Conservation (phyloP, 306 rosid species). For the Castanea sativa region DNA sequence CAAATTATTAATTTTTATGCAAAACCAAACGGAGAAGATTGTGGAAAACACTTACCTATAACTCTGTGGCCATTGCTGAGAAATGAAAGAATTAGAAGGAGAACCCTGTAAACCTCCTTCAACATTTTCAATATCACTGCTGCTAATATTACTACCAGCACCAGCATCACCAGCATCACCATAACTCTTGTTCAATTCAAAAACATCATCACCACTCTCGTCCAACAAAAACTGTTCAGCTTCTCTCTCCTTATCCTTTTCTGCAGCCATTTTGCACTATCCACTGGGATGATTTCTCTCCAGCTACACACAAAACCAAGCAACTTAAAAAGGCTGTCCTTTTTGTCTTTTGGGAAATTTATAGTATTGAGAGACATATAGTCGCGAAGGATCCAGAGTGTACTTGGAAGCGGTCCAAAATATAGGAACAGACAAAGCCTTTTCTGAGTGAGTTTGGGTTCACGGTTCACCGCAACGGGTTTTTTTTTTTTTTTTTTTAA, state of each 20-base stretch:
- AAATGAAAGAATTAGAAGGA: constrained; percentile 30
- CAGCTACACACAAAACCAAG: not conserved
- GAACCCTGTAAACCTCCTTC: constrained; percentile 13
- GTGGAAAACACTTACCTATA: constrained; percentile 39
- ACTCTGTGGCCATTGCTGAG: constrained; percentile 85
- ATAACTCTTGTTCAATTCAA: constrained; percentile 31
- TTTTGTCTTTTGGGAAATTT: not conserved
- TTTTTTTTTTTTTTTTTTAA: too few species aligned
- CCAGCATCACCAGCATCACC: constrained; percentile 20
- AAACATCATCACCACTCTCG: constrained; percentile 28
- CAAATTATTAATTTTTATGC: not conserved
- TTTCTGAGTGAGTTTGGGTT: too few species aligned
- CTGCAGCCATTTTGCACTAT: not conserved
- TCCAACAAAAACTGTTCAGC: constrained; percentile 30
- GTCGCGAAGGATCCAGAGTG: too few species aligned
- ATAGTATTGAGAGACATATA: too few species aligned
- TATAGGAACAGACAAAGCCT: too few species aligned
- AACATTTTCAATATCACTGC: constrained; percentile 9
- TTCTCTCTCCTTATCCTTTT: constrained; percentile 17
- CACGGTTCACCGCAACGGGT: too few species aligned
- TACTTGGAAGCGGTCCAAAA: too few species aligned
- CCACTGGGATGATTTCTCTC: not conserved
- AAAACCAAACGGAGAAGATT: not conserved
- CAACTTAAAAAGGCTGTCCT: not conserved
- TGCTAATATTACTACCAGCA: constrained; percentile 7